phyloP scores from a whole-genome alignment of 805 yeast species.

The Priceomyces haplophilus region DNA sequence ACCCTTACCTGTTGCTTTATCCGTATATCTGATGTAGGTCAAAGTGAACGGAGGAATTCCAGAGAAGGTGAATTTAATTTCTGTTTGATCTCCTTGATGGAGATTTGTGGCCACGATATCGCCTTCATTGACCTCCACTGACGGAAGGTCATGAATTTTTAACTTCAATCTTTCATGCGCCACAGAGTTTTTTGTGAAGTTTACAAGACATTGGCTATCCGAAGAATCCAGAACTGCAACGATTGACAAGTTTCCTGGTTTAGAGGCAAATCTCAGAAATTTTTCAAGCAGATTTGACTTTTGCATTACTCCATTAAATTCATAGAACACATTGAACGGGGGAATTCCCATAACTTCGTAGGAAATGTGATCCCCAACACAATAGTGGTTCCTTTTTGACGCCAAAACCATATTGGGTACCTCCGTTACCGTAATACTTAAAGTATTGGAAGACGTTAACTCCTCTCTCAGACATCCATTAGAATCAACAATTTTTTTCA shows the following conservation, averaged over 20 bases:
- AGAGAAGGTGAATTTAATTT: conserved; percentile 72
- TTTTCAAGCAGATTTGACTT: conserved; percentile 49
- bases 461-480: conserved; percentile 62
- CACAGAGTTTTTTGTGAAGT: conserved; percentile 42
- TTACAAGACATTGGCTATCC: conserved; percentile 66
- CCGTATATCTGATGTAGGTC: conserved; percentile 74
- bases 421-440: conserved; percentile 64
- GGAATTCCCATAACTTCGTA: conserved; percentile 75
- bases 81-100: conserved; percentile 93
- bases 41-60: conserved; percentile 91
- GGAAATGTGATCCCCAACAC: conserved; percentile 89
- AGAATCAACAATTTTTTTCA: conserved; percentile 59
- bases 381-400: conserved; percentile 46
- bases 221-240: conserved; percentile 69
- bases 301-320: conserved; percentile 61
- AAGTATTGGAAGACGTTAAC: conserved; percentile 35
- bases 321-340: conserved; percentile 74
- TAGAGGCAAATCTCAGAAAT: conserved; percentile 70
- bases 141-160: conserved; percentile 50
- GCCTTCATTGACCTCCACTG: conserved; percentile 85
- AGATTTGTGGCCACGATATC: conserved; percentile 72
- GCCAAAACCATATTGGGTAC: conserved; percentile 58
- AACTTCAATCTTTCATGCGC: conserved; percentile 28
- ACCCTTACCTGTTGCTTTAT: conserved; percentile 25
- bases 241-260: conserved; percentile 73